Base-by-base conservation (phyloP, 768 basidiomycete species). In the Podaxis pistillaris region DNA sequence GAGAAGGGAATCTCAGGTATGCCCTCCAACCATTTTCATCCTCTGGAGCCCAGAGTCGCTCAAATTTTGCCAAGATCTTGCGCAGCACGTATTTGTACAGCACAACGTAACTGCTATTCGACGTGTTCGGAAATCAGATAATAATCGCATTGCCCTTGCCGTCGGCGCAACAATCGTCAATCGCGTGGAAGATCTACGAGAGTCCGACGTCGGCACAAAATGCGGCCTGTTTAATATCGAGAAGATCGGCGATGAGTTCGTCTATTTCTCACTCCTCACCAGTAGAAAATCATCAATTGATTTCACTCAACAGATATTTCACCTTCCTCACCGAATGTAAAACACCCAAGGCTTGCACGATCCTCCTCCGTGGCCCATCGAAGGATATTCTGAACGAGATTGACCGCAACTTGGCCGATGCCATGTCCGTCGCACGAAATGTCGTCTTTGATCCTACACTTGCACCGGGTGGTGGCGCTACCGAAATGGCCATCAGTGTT, bases 381-480 rank as follows among this genome's bases (percentile, higher is more conserved):
- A 99, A 98, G 75, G 97, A 98, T 70, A 94, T 98, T 68, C 81
- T 99, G 54, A 97, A 98, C 75, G 97, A 98, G 78, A 93, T 98
- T 68, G 97, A 98, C 74, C 87, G 96, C 56, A 99, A 98, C 76
- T 84, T 98, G 33, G 94, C 94, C 1, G 97, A 99, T 68, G 97
- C 96, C 37, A 98, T 99, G 90, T 87, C 90, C 40, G 96, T 98
- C 60, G 96, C 96, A 2, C 88, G 96, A 26, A 99, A 98, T 70
- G 96, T 94, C 49, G 89, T 97, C 65, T 98, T 98, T 78, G 93
- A 98, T 77, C 97, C 97, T 2, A 76, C 81, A 4, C 86, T 99
- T n/a, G 91, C 90, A 0, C 96, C 96, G 0, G 96, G 96, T 6
- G 96, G 96, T 19, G 96, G 97, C 47, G 96, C 97, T 26, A 96